Conservation (phyloP, 140 eudicot species). For the Stevia rebaudiana region DNA sequence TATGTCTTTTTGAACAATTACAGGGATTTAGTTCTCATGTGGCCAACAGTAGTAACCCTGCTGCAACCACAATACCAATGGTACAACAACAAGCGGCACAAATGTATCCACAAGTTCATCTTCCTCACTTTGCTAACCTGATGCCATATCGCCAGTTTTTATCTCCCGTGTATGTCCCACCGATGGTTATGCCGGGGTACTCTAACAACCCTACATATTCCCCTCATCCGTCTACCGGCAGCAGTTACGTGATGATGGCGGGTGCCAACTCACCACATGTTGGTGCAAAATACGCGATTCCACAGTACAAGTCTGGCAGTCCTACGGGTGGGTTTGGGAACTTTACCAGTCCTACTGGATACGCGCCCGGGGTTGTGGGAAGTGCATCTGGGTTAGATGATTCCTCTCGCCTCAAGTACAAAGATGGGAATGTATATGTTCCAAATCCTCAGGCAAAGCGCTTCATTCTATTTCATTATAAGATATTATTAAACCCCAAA, state of each 20-base stretch:
- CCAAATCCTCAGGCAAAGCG: conserved; percentile 77
- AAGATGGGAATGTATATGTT: conserved; percentile 72
- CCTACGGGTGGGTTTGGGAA: conserved; percentile 86
- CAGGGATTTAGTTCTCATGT: conserved; percentile 67
- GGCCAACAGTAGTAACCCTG: conserved; percentile 44
- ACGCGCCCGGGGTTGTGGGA: conserved; percentile 79
- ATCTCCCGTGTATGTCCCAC: conserved; percentile 88
- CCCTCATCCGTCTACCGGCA: conserved; percentile 76
- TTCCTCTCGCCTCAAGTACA: conserved; percentile 74
- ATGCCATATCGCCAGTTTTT: conserved; percentile 87
- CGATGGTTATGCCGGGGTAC: conserved; percentile 83
- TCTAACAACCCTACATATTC: conserved; percentile 60
- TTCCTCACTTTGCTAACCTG: conserved; percentile 61
- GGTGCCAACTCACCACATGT: conserved; percentile 70
- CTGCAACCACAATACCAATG: conserved; percentile 67
- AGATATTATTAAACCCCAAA: not conserved
- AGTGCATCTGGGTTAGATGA: conserved; percentile 65
- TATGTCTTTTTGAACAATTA: too few relatives aligned
- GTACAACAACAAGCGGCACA: conserved; percentile 83
- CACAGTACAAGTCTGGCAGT: conserved; percentile 75
- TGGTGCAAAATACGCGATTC: conserved; percentile 65
- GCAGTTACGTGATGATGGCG: conserved; percentile 75
- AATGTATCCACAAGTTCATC: conserved; percentile 87
- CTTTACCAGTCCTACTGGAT: conserved; percentile 66
- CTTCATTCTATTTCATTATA: not conserved